Base-by-base conservation (phyloP, 2,329 filamentous ascomycete species). In the Diaporthe caulivora region DNA sequence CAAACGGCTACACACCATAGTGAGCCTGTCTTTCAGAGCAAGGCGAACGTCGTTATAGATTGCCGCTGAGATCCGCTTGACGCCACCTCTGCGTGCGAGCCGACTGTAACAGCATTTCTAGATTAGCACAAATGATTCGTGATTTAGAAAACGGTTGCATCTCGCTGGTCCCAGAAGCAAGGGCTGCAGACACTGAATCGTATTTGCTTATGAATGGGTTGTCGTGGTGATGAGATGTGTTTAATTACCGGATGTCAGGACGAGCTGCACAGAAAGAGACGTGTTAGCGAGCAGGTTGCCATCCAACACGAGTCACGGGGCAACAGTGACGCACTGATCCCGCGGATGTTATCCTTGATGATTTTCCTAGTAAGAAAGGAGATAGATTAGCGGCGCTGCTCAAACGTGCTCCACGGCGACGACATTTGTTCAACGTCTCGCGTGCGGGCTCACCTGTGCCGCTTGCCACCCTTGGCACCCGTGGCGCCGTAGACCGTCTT, bases 31-130 rank as follows among this genome's bases (percentile, higher is more conserved):
- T 29, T 86, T 89, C 1, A 95, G 69, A 0, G 85, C 89, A 0
- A 5, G 24, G 0, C 94, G 85, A 0, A 87, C 81, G 0, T 93
- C 91, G 0, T 91, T 85, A 77, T 95, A 95, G 3, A 95, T 92
- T 0, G 58, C 76, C 0, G 80, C 87, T 0, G 91, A 92, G 11
- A 95, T 94, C 0, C 93, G 86, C 80, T 95, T 95, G 0, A 96
- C 92, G 0, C 94, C 94, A 1, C 93, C 94, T 9, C 94, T 90
- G 8, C 94, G 89, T 1, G 94, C 94, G 0, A 96, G 82, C 53
- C 93, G 91, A 76, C 93, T 92, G 73, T 26, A 4, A 10, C 8
- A 54, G 8, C 13, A 44, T 40, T 21, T 47, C 13, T 5, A 15
- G 21, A 44, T 74, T 31, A 74, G 64, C 57, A 54, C 24, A 17